Conservation (phyloP, 768 basidiomycete genomes). For the Saitozyma sp. region DNA sequence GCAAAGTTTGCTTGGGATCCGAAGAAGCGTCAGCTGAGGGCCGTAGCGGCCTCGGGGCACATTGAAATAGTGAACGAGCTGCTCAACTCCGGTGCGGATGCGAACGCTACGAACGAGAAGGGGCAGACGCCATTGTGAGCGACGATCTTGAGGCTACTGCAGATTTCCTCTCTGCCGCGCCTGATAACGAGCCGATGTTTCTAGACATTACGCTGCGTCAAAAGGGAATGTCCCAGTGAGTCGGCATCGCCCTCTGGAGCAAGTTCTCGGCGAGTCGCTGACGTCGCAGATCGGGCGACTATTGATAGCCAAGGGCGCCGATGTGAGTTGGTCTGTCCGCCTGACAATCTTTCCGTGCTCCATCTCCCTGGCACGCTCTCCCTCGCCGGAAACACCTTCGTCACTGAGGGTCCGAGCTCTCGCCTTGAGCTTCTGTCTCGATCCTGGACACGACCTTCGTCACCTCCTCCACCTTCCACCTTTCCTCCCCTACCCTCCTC, state of each 20-base stretch:
- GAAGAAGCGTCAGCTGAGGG: constrained; percentile 3
- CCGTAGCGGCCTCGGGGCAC: constrained; percentile 46
- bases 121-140: constrained; percentile 52
- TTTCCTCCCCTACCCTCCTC: no score
- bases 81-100: constrained; percentile 47
- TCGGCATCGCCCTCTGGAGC: not conserved
- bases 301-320: constrained; percentile 82
- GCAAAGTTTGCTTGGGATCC: not conserved
- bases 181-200: constrained; percentile 2
- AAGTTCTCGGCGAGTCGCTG: constrained; percentile 3
- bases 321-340: constrained; percentile 60
- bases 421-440: not conserved
- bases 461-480: no score
- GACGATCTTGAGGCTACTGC: not conserved
- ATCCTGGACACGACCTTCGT: no score
- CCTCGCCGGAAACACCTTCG: no score
- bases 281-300: constrained; percentile 74
- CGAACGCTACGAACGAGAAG: constrained; percentile 49
- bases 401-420: not conserved
- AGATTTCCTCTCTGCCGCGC: not conserved
- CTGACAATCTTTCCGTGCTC: constrained; percentile 23
- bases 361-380: no score
- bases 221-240: constrained; percentile 48
- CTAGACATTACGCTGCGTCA: constrained; percentile 53
- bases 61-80: constrained; percentile 48